Evolutionary conservation across 2,329 filamentous ascomycete genomes (phyloP).

Genomic region (Sporothrix humicola): DNA sequence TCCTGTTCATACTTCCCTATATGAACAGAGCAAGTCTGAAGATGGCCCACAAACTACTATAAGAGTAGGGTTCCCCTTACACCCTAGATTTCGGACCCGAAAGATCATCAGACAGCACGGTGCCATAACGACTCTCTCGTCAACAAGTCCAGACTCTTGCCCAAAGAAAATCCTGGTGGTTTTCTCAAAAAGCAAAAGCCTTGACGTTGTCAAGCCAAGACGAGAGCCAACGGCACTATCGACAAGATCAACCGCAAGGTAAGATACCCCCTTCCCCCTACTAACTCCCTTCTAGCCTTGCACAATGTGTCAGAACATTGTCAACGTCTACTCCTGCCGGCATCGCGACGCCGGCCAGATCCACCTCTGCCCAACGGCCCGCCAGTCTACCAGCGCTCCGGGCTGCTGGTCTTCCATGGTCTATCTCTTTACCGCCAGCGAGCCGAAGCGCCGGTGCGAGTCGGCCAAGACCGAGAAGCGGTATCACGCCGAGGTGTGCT

Average conservation of each 20-base stretch:
- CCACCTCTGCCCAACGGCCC: conserved; percentile 19
- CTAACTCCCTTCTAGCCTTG: not conserved
- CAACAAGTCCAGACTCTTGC: not conserved
- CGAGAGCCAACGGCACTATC: not conserved
- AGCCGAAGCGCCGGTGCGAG: conserved; percentile 24
- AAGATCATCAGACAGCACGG: no score
- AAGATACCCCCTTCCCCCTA: not conserved
- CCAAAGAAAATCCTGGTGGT: not conserved
- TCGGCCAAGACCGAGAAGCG: not conserved
- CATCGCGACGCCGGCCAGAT: conserved; percentile 27
- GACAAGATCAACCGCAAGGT: not conserved
- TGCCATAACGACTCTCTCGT: not conserved
- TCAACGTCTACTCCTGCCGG: conserved; percentile 32
- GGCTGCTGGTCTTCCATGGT: conserved; percentile 23
- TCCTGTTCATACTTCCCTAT: not conserved
- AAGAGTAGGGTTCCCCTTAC: not conserved
- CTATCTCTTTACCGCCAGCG: not conserved
- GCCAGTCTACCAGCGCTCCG: not conserved
- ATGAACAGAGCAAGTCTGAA: not conserved
- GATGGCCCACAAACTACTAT: not conserved
- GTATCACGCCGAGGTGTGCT: conserved; percentile 25
- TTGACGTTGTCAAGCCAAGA: not conserved
- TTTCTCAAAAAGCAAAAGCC: no score
- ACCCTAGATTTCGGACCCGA: not conserved
- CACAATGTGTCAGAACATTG: conserved; percentile 31